Conservation (phyloP, 176 grass and related monocot genomes). For the Ensete ventricosum region DNA sequence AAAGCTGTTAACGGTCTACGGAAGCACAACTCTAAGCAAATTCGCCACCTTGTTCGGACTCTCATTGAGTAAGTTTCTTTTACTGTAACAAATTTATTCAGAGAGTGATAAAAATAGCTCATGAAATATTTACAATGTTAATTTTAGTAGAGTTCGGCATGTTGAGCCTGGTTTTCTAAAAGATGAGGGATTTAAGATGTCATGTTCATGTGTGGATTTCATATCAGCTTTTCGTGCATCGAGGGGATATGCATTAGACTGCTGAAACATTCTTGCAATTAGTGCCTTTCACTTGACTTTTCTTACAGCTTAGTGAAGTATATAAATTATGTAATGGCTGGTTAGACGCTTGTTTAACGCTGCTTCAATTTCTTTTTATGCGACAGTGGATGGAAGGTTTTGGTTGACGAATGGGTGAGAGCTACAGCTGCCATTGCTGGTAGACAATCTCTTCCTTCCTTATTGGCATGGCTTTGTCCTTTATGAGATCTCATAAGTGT, state of each 20-base stretch:
- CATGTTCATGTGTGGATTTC: background rate
- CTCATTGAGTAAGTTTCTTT: constrained; percentile 47
- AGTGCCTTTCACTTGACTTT: background rate
- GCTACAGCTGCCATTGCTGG: constrained; percentile 44
- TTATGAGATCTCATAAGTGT: background rate
- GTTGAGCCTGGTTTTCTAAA: background rate
- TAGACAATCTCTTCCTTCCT: constrained; percentile 20
- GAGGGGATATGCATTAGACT: too few species aligned
- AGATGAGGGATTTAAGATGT: background rate
- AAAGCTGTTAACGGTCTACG: constrained; percentile 37
- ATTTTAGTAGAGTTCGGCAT: background rate
- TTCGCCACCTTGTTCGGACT: constrained; percentile 52
- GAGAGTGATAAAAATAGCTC: background rate
- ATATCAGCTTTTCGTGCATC: background rate
- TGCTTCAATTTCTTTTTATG: background rate
- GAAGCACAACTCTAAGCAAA: constrained; percentile 60
- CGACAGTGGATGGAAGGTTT: constrained; percentile 60
- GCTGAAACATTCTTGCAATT: background rate
- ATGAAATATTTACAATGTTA: background rate
- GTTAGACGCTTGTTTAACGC: constrained; percentile 16
- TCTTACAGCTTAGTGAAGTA: too few species aligned
- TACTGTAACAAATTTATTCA: background rate
- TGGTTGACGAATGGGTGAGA: constrained; percentile 61
- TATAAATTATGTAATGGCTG: background rate
- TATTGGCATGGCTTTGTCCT: background rate